Percentiles rank a stretch among this genome's conserved stretches.
phyloP scores from a whole-genome alignment of 306 rosid species.

The Betula pendula region DNA sequence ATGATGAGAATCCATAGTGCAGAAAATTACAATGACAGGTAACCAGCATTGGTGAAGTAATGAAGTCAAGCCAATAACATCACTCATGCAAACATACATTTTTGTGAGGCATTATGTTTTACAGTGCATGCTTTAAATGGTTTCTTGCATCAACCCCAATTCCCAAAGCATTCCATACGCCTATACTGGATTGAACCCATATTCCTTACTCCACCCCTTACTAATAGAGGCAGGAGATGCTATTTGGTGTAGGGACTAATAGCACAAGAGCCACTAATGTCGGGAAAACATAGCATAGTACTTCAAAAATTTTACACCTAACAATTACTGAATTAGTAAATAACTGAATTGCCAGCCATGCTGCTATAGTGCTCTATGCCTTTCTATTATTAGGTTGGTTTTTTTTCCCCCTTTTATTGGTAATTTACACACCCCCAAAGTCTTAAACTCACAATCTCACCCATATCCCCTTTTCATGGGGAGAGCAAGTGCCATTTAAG shows the following conservation, averaged over 20 bases:
- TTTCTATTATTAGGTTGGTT: background rate
- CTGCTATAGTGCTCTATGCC: background rate
- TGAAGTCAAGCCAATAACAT: background rate
- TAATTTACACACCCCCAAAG: background rate
- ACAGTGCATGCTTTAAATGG: background rate
- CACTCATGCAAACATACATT: background rate
- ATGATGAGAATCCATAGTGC: background rate
- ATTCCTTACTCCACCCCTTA: background rate
- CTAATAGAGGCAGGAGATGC: background rate
- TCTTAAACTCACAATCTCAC: background rate
- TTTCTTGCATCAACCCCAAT: background rate
- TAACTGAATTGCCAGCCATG: background rate
- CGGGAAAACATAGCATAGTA: background rate
- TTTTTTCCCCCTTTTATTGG: background rate
- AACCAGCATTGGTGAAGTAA: background rate
- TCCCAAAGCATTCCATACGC: background rate
- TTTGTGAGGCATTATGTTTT: background rate
- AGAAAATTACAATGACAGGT: background rate
- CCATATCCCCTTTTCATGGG: background rate
- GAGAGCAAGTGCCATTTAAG: background rate
- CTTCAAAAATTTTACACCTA: background rate
- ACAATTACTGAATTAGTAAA: background rate
- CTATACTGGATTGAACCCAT: background rate
- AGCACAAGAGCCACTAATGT: background rate
- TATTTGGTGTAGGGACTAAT: background rate